Evolutionary conservation across 371 early-diverging fungal species (phyloP).

Genomic region (Mortierella sp.): DNA sequence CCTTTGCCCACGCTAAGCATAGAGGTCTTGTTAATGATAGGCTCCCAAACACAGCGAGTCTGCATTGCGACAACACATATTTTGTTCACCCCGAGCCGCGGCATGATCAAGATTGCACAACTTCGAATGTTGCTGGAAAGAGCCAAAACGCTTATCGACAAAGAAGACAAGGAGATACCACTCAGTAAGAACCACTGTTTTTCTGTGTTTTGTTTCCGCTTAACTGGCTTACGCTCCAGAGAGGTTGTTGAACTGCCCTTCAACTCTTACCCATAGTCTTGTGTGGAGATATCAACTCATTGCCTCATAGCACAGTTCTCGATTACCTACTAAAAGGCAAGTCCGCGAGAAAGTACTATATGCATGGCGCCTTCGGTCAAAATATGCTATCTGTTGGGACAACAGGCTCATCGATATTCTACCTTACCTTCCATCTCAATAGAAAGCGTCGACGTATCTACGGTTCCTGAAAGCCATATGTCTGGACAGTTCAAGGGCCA

Average conservation of each 20-base stretch:
- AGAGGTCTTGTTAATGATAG: background rate
- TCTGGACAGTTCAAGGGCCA: conserved; percentile 9
- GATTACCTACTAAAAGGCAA: conserved; percentile 12
- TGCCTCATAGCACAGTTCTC: conserved; percentile 17
- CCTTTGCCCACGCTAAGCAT: too few relatives aligned
- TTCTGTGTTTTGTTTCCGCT: background rate
- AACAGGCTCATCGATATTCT: too few relatives aligned
- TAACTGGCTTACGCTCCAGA: too few relatives aligned
- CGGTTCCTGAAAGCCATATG: conserved; percentile 13
- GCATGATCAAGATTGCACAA: conserved; percentile 46
- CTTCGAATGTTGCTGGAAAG: conserved; percentile 24
- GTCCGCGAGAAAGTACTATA: background rate
- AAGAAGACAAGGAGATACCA: conserved; percentile 6
- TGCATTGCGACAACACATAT: conserved; percentile 48
- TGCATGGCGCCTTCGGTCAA: background rate
- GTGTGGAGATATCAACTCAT: conserved; percentile 28
- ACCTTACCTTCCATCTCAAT: too few relatives aligned
- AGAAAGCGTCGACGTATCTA: conserved; percentile 23
- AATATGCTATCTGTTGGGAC: too few relatives aligned
- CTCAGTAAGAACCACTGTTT: conserved; percentile 10
- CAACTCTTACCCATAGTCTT: conserved; percentile 3
- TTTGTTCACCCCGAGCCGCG: conserved; percentile 26
- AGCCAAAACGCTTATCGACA: conserved; percentile 8
- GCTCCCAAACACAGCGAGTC: conserved; percentile 8
- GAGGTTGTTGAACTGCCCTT: background rate